These are phyloP conservation scores for Mimosa bimucronata DNA, from an alignment of 306 rosid genomes.

Conservation along the genomic window DNA sequence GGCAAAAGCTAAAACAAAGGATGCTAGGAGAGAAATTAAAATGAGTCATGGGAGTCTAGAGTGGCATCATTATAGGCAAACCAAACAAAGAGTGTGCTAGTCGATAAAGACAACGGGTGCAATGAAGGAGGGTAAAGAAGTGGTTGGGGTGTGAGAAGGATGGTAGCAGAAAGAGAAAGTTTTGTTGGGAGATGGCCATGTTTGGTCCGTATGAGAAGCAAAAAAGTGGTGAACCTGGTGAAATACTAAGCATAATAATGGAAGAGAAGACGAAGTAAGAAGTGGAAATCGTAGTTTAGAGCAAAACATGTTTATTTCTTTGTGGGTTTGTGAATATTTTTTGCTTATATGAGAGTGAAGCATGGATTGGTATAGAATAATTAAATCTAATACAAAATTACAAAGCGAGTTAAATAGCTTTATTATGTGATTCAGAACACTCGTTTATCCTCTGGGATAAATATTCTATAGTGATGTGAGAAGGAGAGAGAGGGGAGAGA, in stretches of 20 bases:
- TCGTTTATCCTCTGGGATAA: too few species aligned
- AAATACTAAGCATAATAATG: constrained; percentile 34
- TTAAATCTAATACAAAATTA: too few species aligned
- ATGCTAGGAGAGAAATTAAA: constrained; percentile 62
- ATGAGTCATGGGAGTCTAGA: constrained; percentile 56
- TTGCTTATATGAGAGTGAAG: too few species aligned
- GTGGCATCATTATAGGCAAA: constrained; percentile 41
- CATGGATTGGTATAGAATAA: too few species aligned
- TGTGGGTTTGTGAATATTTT: too few species aligned
- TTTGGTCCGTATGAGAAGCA: background rate
- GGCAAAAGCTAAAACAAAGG: constrained; percentile 66
- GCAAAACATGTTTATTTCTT: too few species aligned
- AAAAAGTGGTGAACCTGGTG: constrained; percentile 57
- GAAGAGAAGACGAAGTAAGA: constrained; percentile 12
- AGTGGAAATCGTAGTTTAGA: background rate
- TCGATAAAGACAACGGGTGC: background rate
- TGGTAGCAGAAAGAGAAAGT: background rate
- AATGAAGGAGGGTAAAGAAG: constrained; percentile 50
- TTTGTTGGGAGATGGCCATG: background rate
- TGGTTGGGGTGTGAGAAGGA: background rate
- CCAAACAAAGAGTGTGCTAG: constrained; percentile 59
- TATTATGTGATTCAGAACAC: too few species aligned
- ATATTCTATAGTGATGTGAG: too few species aligned
- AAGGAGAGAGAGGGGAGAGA: too few species aligned
- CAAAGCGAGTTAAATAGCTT: too few species aligned